phyloP scores from a whole-genome alignment of 129 eudicot species.

The Flaveria ramosissima region DNA sequence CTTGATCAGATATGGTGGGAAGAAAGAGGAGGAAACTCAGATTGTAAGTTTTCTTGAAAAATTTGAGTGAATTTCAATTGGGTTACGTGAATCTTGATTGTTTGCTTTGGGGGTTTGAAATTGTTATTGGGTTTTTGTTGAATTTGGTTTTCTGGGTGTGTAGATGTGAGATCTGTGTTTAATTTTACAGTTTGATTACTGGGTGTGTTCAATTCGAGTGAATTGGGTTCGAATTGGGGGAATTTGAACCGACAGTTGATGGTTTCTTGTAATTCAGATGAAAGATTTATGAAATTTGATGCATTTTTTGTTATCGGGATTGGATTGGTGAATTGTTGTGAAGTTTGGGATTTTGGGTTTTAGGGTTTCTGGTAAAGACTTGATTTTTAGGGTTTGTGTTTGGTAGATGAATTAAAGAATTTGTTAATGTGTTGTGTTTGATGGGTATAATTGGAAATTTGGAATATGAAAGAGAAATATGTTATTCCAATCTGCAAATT shows the following conservation, averaged over 20 bases:
- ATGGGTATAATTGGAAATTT: neutral
- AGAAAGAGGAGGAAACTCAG: conserved; percentile 45
- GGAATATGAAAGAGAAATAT: neutral
- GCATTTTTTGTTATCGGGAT: neutral
- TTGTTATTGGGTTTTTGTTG: neutral
- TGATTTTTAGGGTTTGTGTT: conserved; percentile 25
- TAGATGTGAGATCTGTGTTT: conserved; percentile 34
- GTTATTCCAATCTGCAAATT: conserved; percentile 2
- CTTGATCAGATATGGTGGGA: conserved; percentile 48
- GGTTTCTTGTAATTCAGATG: conserved; percentile 2
- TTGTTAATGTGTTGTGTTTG: neutral
- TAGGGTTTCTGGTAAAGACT: conserved; percentile 26
- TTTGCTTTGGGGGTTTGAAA: neutral
- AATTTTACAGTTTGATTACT: conserved; percentile 7
- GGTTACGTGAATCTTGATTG: conserved; percentile 10
- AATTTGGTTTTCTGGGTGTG: conserved; percentile 21
- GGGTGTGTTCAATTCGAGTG: conserved; percentile 18
- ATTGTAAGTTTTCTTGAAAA: conserved; percentile 38
- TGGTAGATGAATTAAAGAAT: neutral
- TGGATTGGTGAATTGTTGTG: neutral
- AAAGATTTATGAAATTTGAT: neutral
- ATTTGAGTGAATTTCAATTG: conserved; percentile 13
- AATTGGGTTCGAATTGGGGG: conserved; percentile 1
- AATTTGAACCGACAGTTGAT: neutral
- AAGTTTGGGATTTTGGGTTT: conserved; percentile 20